phyloP scores from a whole-genome alignment of 1,284 basidiomycete species.

The Leccinum pallidistipes region DNA sequence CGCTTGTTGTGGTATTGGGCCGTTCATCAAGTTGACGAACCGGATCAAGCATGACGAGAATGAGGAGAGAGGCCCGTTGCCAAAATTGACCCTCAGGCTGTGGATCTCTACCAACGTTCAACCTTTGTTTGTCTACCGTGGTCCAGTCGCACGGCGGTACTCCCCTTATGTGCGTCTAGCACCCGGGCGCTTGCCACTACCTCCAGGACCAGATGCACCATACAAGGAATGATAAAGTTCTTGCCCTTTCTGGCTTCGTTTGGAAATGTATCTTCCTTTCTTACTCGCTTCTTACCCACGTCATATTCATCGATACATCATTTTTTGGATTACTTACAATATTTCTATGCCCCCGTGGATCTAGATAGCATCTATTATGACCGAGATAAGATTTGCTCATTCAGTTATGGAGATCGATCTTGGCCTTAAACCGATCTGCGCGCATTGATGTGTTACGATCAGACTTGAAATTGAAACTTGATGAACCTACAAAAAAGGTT shows the following conservation, averaged over 20 bases:
- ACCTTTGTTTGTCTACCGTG: slow-evolving; percentile 12
- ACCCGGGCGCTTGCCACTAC: slow-evolving; percentile 19
- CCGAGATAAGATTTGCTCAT: slow-evolving; percentile 2
- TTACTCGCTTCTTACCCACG: not conserved
- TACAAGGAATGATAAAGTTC: slow-evolving; percentile 1
- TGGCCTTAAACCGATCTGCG: not conserved
- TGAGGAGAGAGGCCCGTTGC: not conserved
- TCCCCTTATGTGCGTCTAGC: slow-evolving; percentile 21
- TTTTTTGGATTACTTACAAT: not conserved
- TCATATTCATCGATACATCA: not conserved
- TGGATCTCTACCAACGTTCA: slow-evolving; percentile 9
- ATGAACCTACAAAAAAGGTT: not conserved
- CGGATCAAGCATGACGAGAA: slow-evolving; percentile 5
- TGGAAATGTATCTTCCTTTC: not conserved
- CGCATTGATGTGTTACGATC: not conserved
- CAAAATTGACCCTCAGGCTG: not conserved
- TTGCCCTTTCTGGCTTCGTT: not conserved
- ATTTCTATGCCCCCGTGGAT: not conserved
- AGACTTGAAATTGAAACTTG: not conserved
- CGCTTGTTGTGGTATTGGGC: not conserved
- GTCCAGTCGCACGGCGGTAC: slow-evolving; percentile 5
- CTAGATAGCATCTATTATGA: not conserved
- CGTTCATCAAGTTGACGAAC: slow-evolving; percentile 2
- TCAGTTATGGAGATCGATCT: not conserved
- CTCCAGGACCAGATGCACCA: slow-evolving; percentile 13